Evolutionary conservation across 257 asterid genomes (phyloP).

Genomic region (Fraxinus pennsylvanica): DNA sequence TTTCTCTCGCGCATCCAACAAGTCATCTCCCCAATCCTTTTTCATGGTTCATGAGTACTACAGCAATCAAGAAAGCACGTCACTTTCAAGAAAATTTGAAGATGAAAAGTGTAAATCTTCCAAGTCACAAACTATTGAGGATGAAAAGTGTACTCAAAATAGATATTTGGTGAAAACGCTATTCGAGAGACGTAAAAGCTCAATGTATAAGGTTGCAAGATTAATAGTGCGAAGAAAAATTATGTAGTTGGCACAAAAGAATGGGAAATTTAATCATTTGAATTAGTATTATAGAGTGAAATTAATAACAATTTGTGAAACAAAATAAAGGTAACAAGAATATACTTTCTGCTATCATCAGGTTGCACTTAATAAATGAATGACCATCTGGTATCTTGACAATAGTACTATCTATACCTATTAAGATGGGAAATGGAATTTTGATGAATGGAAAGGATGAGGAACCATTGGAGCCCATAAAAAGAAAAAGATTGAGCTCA

Average conservation of each 20-base stretch:
- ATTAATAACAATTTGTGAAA: neutral
- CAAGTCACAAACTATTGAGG: no score
- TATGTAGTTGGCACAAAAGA: neutral
- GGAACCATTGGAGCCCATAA: neutral
- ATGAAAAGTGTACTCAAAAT: neutral
- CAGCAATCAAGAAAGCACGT: neutral
- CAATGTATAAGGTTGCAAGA: neutral
- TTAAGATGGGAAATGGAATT: neutral
- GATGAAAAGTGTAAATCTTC: neutral
- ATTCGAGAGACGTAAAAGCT: neutral
- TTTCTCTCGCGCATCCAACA: neutral
- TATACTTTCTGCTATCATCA: neutral
- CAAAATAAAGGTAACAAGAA: neutral
- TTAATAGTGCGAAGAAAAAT: neutral
- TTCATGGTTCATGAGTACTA: neutral
- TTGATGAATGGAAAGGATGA: neutral
- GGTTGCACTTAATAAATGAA: neutral
- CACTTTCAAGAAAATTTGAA: neutral
- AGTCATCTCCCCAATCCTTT: neutral
- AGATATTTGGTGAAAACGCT: neutral
- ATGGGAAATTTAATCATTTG: neutral
- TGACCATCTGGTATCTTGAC: neutral
- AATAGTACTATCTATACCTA: neutral
- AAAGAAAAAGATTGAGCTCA: neutral
- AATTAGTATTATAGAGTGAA: neutral